These are phyloP conservation scores for Trametes sp. DNA, from an alignment of 1,284 basidiomycete species.

Conservation along the genomic window DNA sequence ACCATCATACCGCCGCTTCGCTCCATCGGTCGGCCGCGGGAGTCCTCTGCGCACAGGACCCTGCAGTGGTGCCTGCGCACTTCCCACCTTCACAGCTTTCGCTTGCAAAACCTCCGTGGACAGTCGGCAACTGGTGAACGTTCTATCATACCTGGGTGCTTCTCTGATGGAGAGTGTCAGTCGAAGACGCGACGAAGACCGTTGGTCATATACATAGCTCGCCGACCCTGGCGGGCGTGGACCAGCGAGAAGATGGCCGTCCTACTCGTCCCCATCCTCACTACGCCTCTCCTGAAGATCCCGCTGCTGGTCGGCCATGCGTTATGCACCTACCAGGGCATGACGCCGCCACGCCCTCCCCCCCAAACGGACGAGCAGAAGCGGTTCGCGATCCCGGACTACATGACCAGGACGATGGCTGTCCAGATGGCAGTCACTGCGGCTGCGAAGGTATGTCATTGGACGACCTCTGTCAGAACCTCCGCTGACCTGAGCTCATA, in stretches of 20 bases:
- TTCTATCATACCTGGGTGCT: not conserved
- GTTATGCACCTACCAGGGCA: constrained; percentile 7
- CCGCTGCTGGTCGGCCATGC: constrained; percentile 16
- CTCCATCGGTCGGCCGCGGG: too few relatives aligned
- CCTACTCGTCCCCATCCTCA: constrained; percentile 3
- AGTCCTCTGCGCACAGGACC: too few relatives aligned
- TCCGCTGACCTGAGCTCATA: not conserved
- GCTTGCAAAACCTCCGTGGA: not conserved
- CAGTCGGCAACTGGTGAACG: not conserved
- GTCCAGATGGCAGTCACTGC: constrained; percentile 2
- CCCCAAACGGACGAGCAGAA: constrained; percentile 9
- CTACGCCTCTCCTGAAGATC: constrained; percentile 17
- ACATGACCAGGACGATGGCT: not conserved
- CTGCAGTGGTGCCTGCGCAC: not conserved
- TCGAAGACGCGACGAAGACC: not conserved
- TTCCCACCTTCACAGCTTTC: not conserved
- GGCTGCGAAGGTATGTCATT: not conserved
- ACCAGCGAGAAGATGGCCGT: not conserved
- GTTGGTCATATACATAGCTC: not conserved
- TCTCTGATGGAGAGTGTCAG: not conserved
- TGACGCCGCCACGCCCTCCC: constrained; percentile 12
- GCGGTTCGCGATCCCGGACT: constrained; percentile 7
- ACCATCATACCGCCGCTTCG: not conserved
- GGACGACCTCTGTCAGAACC: not conserved
- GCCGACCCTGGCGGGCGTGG: not conserved